Percentiles rank a stretch among this genome's conserved stretches.
Evolutionary conservation across 345 rosid genomes (phyloP).

Genomic region (Jatropha curcas): DNA sequence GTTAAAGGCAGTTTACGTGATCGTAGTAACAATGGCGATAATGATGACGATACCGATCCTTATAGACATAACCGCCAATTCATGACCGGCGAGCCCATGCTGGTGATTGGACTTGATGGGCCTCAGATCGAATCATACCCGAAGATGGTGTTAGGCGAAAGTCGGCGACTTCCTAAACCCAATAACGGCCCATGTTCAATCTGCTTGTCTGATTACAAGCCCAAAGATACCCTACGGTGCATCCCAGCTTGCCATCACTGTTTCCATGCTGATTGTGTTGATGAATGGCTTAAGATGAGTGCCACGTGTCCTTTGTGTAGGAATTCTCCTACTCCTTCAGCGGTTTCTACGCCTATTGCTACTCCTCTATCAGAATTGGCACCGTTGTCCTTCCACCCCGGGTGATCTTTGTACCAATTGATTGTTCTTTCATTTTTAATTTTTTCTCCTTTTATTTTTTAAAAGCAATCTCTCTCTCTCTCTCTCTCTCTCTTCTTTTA

Average conservation of each 20-base stretch:
- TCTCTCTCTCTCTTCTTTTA: too few relatives aligned
- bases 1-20: conserved; percentile 34
- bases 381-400: conserved; percentile 44
- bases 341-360: conserved; percentile 27
- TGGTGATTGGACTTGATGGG: conserved; percentile 42
- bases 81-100: neutral
- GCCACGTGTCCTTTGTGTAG: conserved; percentile 79
- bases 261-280: conserved; percentile 68
- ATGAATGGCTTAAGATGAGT: conserved; percentile 65
- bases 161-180: conserved; percentile 56
- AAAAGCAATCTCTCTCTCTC: neutral
- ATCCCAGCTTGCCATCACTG: conserved; percentile 75
- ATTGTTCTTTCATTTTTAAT: neutral
- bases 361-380: conserved; percentile 66
- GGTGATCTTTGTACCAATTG: conserved; percentile 37
- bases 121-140: conserved; percentile 51
- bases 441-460: neutral
- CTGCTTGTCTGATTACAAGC: conserved; percentile 58
- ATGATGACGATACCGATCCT: neutral
- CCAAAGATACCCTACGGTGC: conserved; percentile 50
- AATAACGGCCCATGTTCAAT: conserved; percentile 63
- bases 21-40: neutral
- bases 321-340: conserved; percentile 43
- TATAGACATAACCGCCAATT: neutral
- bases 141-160: conserved; percentile 60